Evolutionary conservation across 2,329 filamentous ascomycete genomes (phyloP).

Genomic region (Blastomyces emzantsi): DNA sequence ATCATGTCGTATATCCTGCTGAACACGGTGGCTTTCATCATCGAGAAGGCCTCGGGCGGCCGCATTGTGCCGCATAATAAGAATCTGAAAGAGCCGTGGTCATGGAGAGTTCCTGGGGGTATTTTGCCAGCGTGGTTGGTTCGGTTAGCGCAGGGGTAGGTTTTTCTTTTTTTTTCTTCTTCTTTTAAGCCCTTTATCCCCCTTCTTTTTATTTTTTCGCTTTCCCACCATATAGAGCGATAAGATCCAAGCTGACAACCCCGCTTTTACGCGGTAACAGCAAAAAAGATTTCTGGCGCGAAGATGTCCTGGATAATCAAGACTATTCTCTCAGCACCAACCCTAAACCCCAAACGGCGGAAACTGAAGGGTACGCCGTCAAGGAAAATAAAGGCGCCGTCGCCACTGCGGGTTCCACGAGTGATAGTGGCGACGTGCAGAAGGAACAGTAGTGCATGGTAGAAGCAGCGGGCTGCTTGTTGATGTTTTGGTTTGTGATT

Average conservation of each 20-base stretch:
- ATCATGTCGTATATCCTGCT: conserved; percentile 68
- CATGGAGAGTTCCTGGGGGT: conserved; percentile 65
- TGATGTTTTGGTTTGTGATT: not conserved
- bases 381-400: not conserved
- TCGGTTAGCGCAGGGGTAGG: conserved; percentile 48
- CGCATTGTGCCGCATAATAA: conserved; percentile 67
- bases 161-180: not conserved
- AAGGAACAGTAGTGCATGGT: not conserved
- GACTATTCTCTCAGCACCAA: not conserved
- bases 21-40: conserved; percentile 60
- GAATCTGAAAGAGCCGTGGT: conserved; percentile 70
- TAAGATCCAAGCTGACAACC: not conserved
- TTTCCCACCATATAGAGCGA: not conserved
- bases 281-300: conserved; percentile 65
- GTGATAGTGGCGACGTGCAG: not conserved
- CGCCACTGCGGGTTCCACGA: not conserved
- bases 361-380: not conserved
- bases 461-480: conserved; percentile 3
- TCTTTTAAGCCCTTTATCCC: not conserved
- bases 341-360: not conserved
- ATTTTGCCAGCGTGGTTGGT: conserved; percentile 65
- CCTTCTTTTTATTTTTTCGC: not conserved
- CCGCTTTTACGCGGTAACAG: conserved; percentile 9
- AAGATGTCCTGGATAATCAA: conserved; percentile 20
- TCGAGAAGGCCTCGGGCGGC: conserved; percentile 58